These are phyloP conservation scores for Plasmodium inui DNA, from an alignment of 169 alveolate genomes.

Conservation along the genomic window DNA sequence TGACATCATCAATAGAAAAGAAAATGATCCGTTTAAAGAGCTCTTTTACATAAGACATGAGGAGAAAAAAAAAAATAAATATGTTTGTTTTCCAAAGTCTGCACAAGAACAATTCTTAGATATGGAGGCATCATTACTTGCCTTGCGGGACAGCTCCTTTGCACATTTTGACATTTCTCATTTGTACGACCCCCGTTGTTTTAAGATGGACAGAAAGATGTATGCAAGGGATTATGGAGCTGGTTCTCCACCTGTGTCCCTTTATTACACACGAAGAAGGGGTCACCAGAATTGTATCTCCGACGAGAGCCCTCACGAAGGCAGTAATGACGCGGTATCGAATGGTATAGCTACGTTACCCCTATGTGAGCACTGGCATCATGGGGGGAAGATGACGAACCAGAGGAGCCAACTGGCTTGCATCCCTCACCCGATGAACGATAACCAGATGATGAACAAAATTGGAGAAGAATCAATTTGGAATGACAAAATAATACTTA, in stretches of 20 bases:
- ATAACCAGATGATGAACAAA: not conserved
- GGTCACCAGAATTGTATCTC: not conserved
- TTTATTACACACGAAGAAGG: not conserved
- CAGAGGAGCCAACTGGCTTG: not conserved
- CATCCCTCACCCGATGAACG: not conserved
- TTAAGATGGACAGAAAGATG: not conserved
- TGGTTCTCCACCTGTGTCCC: not conserved
- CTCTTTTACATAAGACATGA: slow-evolving; percentile 31
- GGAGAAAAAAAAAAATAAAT: slow-evolving; percentile 27
- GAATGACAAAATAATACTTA: slow-evolving; percentile 13
- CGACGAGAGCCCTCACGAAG: not conserved
- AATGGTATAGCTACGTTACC: not conserved
- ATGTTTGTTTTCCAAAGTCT: slow-evolving; percentile 19
- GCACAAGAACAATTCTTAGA: slow-evolving; percentile 35
- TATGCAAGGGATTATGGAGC: not conserved
- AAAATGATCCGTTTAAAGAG: slow-evolving; percentile 27
- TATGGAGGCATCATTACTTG: slow-evolving; percentile 33
- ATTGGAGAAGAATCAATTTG: not conserved
- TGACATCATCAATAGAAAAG: slow-evolving; percentile 1
- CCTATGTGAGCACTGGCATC: not conserved
- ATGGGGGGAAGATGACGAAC: not conserved
- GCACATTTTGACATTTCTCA: not conserved
- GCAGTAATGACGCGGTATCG: not conserved
- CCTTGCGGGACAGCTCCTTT: not conserved
- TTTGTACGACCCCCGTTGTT: not conserved